phyloP scores from a whole-genome alignment of 495 filamentous ascomycete genomes.

The Ramalina peruviana region DNA sequence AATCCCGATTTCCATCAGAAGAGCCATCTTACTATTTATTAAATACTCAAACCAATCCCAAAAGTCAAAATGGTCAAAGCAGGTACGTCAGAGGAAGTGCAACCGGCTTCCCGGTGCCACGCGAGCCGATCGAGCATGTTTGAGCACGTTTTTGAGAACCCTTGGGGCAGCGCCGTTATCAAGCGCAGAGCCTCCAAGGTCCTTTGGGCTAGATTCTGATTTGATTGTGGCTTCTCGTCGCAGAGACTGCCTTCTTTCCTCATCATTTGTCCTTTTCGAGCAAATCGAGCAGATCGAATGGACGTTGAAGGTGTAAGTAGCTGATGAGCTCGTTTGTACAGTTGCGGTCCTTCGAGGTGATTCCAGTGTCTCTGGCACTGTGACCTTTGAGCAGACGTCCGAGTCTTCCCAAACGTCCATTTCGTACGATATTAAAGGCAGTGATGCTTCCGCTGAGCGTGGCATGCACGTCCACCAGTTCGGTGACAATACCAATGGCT shows the following conservation, averaged over 20 bases:
- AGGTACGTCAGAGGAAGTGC: conserved; percentile 42
- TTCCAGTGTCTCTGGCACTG: conserved; percentile 79
- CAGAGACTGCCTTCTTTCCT: not conserved
- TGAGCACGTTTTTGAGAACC: conserved; percentile 33
- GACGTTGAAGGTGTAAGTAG: not conserved
- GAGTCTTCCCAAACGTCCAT: conserved; percentile 73
- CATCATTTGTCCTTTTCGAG: not conserved
- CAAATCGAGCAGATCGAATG: not conserved
- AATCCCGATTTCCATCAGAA: too few relatives aligned
- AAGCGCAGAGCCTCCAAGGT: not conserved
- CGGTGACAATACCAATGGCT: conserved; percentile 99
- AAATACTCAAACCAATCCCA: not conserved
- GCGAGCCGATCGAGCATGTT: conserved; percentile 31
- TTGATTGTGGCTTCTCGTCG: not conserved
- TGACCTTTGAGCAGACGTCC: conserved; percentile 83
- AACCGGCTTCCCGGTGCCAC: not conserved
- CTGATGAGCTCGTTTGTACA: conserved; percentile 19
- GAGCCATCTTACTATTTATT: too few relatives aligned
- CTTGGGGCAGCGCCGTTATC: conserved; percentile 4
- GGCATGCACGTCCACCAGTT: conserved; percentile 97
- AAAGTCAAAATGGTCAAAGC: conserved; percentile 83
- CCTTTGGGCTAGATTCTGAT: not conserved
- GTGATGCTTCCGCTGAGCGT: conserved; percentile 90
- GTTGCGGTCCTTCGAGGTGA: conserved; percentile 95
- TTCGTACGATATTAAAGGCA: conserved; percentile 80